Conservation (phyloP, 805 yeast genomes). For the Kodamaea neixiangensis region DNA sequence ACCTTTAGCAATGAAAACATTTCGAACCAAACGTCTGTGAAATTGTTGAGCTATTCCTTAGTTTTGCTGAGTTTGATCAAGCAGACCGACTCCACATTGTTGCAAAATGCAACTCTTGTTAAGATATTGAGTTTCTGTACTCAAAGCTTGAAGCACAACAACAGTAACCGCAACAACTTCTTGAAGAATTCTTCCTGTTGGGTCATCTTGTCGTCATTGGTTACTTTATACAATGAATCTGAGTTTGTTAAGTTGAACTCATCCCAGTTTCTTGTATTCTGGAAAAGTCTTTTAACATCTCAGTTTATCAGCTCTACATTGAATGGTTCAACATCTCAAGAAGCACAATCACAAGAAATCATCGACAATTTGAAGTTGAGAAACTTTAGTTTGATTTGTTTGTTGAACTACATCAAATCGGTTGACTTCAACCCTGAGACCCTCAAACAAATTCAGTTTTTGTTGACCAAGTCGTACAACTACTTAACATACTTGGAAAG, state of each 20-base stretch:
- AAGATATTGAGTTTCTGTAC: constrained; percentile 48
- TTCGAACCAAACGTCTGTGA: constrained; percentile 20
- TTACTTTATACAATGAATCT: constrained; percentile 40
- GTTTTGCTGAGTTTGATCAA: constrained; percentile 37
- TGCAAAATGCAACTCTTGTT: constrained; percentile 43
- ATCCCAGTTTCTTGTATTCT: constrained; percentile 44
- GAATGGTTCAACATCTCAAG: constrained; percentile 14
- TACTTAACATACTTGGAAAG: constrained; percentile 43
- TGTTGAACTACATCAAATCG: constrained; percentile 39
- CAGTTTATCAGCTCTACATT: constrained; percentile 33
- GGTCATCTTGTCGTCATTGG: constrained; percentile 42
- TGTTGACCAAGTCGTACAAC: constrained; percentile 42
- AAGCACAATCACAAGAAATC: constrained; percentile 29
- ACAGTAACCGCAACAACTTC: constrained; percentile 20
- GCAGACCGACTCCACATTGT: constrained; percentile 33
- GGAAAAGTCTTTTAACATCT: constrained; percentile 47
- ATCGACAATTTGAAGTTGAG: constrained; percentile 38
- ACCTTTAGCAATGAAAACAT: constrained; percentile 20
- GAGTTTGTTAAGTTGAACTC: constrained; percentile 46
- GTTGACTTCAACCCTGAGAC: constrained; percentile 43
- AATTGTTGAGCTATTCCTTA: constrained; percentile 35
- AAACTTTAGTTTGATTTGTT: constrained; percentile 40
- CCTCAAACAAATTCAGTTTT: constrained; percentile 41
- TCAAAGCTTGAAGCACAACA: constrained; percentile 43
- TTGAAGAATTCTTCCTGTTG: constrained; percentile 39